phyloP scores from a whole-genome alignment of 805 yeast species.

The Saccharomycopsis guyanensis region DNA sequence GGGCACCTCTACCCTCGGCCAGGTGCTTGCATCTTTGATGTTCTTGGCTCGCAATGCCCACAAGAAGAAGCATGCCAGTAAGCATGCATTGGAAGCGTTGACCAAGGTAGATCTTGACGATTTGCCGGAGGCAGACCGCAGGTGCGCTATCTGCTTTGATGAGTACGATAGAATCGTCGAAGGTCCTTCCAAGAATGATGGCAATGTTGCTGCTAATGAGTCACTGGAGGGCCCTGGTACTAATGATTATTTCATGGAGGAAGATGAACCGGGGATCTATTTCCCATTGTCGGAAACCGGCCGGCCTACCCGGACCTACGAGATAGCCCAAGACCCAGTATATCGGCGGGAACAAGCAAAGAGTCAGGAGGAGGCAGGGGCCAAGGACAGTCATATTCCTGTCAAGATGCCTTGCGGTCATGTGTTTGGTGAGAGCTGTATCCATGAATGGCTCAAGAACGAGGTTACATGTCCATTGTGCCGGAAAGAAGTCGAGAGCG shows the following conservation, averaged over 20 bases:
- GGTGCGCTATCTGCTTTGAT: constrained; percentile 21
- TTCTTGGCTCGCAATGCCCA: constrained; percentile 1
- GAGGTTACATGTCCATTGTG: constrained; percentile 84
- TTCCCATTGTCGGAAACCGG: constrained; percentile 8
- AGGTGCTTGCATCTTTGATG: constrained; percentile 13
- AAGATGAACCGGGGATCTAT: constrained; percentile 11
- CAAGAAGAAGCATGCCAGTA: constrained; percentile 18
- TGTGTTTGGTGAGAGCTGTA: constrained; percentile 78
- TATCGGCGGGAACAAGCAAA: constrained; percentile 4
- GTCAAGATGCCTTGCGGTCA: constrained; percentile 80
- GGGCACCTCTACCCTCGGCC: constrained; percentile 1
- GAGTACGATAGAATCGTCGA: constrained; percentile 4
- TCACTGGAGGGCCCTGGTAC: not conserved
- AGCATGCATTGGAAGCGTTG: constrained; percentile 18
- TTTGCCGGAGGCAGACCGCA: constrained; percentile 14
- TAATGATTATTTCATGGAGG: constrained; percentile 4
- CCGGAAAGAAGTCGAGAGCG: constrained; percentile 21
- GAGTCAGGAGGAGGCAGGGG: not conserved
- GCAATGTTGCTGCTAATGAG: not conserved
- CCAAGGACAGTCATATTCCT: constrained; percentile 44
- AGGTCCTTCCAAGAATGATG: not conserved
- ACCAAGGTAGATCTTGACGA: constrained; percentile 6
- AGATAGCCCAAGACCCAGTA: constrained; percentile 7
- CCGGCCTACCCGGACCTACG: not conserved
- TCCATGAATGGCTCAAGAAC: constrained; percentile 71